A percentile compares a stretch with the other conserved stretches of the same genome.
Evolutionary conservation across 106 monocot genomes (phyloP).

Genomic region (Acorus calamus): DNA sequence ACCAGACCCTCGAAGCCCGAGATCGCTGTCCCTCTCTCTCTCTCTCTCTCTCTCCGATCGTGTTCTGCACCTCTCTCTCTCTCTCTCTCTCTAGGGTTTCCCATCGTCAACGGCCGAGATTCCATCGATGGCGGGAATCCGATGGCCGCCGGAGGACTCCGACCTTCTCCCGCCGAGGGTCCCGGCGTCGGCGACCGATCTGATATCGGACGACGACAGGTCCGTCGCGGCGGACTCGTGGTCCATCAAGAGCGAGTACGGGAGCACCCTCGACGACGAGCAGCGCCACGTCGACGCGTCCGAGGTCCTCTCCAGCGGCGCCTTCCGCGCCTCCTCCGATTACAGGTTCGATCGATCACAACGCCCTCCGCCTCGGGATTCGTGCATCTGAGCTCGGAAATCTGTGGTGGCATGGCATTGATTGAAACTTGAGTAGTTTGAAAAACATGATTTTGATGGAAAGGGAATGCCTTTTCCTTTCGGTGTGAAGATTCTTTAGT

Average conservation of each 20-base stretch:
- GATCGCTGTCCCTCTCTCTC: background rate
- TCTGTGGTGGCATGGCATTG: too few species aligned
- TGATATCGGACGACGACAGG: slow-evolving; percentile 78
- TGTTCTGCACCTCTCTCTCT: background rate
- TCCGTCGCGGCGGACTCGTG: slow-evolving; percentile 94
- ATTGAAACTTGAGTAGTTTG: too few species aligned
- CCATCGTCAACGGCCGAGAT: too few species aligned
- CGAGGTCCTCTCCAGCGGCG: slow-evolving; percentile 47
- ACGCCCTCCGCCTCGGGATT: too few species aligned
- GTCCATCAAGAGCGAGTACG: slow-evolving; percentile 95
- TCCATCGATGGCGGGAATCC: slow-evolving; percentile 35
- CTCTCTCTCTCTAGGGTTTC: background rate
- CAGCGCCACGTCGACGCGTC: slow-evolving; percentile 78
- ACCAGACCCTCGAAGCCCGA: background rate
- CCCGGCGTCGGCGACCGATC: slow-evolving; percentile 27
- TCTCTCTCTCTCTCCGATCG: background rate
- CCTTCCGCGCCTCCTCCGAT: slow-evolving; percentile 56
- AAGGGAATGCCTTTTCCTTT: too few species aligned
- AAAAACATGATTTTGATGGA: too few species aligned
- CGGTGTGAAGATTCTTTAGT: too few species aligned
- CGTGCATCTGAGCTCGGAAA: too few species aligned
- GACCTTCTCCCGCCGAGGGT: slow-evolving; percentile 24
- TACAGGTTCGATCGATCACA: slow-evolving; percentile 37
- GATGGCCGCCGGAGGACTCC: slow-evolving; percentile 57
- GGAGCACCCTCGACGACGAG: slow-evolving; percentile 78